Evolutionary conservation across 2,329 filamentous ascomycete species (phyloP).

Genomic region (Aspergillus bombycis): DNA sequence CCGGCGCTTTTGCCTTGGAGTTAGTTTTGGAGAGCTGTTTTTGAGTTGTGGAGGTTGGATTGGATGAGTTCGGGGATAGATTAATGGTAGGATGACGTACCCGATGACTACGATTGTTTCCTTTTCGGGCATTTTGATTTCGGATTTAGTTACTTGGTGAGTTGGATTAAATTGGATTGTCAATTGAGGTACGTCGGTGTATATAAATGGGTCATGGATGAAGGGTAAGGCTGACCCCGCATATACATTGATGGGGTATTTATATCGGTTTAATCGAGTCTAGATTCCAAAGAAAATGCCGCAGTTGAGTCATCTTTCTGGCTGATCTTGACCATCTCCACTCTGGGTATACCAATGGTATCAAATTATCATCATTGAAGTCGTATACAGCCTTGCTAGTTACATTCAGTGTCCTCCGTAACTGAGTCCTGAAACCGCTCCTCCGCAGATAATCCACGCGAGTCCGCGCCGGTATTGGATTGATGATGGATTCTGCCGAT

Average conservation of each 20-base stretch:
- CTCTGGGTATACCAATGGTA: background rate
- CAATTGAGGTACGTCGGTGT: background rate
- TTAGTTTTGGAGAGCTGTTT: background rate
- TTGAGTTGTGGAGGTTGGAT: background rate
- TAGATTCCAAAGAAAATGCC: background rate
- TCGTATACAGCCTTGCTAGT: background rate
- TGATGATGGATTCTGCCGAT: background rate
- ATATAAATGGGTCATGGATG: too few species aligned
- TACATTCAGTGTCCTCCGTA: background rate
- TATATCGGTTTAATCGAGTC: background rate
- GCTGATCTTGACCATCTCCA: background rate
- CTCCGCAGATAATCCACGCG: background rate
- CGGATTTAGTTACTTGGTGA: background rate
- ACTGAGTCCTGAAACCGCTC: background rate
- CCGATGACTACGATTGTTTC: conserved; percentile 44
- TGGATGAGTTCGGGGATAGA: too few species aligned
- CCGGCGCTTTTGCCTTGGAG: conserved; percentile 38
- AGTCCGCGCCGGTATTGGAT: background rate
- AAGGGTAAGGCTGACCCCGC: background rate
- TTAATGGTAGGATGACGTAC: conserved; percentile 21
- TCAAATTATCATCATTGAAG: conserved; percentile 2
- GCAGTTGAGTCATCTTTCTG: background rate
- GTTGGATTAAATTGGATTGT: background rate
- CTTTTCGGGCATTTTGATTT: conserved; percentile 24
- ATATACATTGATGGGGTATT: background rate